A percentile compares a stretch with the other conserved stretches of the same genome.
phyloP scores from a whole-genome alignment of 1,284 basidiomycete genomes.

The Ganoderma meredithae region DNA sequence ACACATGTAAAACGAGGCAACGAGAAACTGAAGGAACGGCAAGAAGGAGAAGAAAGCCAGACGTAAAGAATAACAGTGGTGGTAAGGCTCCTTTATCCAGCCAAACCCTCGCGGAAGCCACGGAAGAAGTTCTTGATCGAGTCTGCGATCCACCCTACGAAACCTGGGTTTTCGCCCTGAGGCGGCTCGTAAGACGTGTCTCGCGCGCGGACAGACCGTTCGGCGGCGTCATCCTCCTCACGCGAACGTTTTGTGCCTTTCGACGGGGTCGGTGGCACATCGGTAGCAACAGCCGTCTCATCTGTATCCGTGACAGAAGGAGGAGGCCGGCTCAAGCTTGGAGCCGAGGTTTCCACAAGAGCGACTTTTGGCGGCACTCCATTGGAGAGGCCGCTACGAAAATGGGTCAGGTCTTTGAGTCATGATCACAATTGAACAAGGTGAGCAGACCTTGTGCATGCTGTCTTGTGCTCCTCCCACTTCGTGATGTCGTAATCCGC shows the following conservation, averaged over 20 bases:
- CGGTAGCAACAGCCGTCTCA: constrained; percentile 47
- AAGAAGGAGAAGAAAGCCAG: background rate
- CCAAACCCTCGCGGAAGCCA: constrained; percentile 69
- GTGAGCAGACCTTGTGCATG: constrained; percentile 51
- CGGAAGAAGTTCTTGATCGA: constrained; percentile 69
- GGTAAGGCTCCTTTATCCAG: constrained; percentile 19
- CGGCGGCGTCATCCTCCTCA: constrained; percentile 43
- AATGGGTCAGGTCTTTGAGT: background rate
- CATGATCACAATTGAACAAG: background rate
- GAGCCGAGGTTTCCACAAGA: constrained; percentile 28
- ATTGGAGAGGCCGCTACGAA: background rate
- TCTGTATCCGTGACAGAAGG: constrained; percentile 51
- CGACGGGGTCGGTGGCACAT: constrained; percentile 30
- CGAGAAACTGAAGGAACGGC: background rate
- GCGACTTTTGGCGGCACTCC: background rate
- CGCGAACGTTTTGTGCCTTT: constrained; percentile 58
- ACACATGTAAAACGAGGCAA: constrained; percentile 1
- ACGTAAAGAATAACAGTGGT: background rate
- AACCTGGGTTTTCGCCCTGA: constrained; percentile 50
- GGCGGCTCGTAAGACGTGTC: constrained; percentile 53
- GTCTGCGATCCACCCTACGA: constrained; percentile 63
- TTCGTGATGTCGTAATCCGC: constrained; percentile 61
- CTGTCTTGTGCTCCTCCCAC: constrained; percentile 67
- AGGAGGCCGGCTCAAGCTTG: constrained; percentile 38
- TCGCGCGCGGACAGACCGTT: constrained; percentile 57